Conservation (phyloP, 228 moss, liverwort and hornwort genomes). For the Sphagnum magellanicum region DNA sequence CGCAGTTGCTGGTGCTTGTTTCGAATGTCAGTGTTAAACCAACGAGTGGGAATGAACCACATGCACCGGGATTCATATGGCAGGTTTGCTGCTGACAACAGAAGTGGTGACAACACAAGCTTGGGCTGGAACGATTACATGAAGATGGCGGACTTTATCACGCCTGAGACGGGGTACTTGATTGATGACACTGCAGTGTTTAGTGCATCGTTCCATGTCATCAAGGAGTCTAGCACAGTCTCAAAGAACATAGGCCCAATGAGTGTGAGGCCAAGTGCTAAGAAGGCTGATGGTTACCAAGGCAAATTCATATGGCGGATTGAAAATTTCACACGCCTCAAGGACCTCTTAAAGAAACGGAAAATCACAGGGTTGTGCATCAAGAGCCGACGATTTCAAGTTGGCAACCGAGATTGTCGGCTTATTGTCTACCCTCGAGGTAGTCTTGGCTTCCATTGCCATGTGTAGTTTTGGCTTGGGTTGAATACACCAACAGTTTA, state of each 20-base stretch:
- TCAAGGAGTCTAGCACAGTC: slow-evolving; percentile 86
- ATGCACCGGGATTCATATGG: slow-evolving; percentile 96
- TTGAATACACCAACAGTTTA: too few species aligned
- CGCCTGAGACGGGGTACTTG: slow-evolving; percentile 85
- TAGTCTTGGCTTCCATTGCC: slow-evolving; percentile 14
- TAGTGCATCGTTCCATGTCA: slow-evolving; percentile 90
- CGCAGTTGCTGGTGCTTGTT: slow-evolving; percentile 94
- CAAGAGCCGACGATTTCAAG: slow-evolving; percentile 91
- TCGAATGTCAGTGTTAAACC: slow-evolving; percentile 87
- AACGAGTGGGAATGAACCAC: slow-evolving; percentile 88
- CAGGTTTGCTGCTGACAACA: slow-evolving; percentile 89
- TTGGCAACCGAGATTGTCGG: slow-evolving; percentile 91
- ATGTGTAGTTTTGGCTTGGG: too few species aligned
- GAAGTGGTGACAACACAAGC: slow-evolving; percentile 91
- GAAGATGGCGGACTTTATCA: slow-evolving; percentile 96
- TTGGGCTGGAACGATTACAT: slow-evolving; percentile 96
- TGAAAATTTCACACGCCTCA: slow-evolving; percentile 85
- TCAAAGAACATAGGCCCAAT: slow-evolving; percentile 76
- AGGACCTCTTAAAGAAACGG: slow-evolving; percentile 87
- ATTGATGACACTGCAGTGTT: slow-evolving; percentile 90
- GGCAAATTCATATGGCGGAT: slow-evolving; percentile 97
- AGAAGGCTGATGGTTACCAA: slow-evolving; percentile 85
- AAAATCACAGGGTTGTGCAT: slow-evolving; percentile 95
- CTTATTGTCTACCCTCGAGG: slow-evolving; percentile 96
- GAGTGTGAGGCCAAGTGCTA: slow-evolving; percentile 56